phyloP scores from a whole-genome alignment of 352 stramenopile genomes.

The Phytopythium mirpurense region DNA sequence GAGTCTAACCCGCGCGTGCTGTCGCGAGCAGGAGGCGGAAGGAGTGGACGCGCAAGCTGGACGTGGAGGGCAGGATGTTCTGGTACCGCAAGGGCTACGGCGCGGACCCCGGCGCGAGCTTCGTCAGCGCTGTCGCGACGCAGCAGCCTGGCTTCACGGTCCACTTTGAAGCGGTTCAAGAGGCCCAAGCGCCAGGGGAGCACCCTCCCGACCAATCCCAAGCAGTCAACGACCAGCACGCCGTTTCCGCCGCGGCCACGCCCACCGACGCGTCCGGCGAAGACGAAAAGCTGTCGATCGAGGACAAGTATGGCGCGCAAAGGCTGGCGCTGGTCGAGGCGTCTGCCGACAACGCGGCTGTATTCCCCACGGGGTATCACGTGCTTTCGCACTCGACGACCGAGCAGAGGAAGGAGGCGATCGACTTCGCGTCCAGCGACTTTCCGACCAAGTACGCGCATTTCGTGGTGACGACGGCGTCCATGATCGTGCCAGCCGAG shows the following conservation, averaged over 20 bases:
- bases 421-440: slow-evolving; percentile 36
- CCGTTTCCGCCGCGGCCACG: too few relatives aligned
- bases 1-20: background rate
- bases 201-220: too few relatives aligned
- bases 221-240: too few relatives aligned
- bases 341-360: slow-evolving; percentile 12
- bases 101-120: background rate
- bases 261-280: background rate
- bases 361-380: slow-evolving; percentile 30
- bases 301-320: slow-evolving; percentile 1
- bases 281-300: slow-evolving; percentile 3
- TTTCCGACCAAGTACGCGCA: slow-evolving; percentile 74
- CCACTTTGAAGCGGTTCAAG: background rate
- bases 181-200: background rate
- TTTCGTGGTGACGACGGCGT: slow-evolving; percentile 66
- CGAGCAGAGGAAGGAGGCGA: slow-evolving; percentile 35
- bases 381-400: slow-evolving; percentile 15
- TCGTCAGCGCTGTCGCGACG: background rate
- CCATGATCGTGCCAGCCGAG: slow-evolving; percentile 54
- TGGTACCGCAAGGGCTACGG: slow-evolving; percentile 34
- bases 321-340: slow-evolving; percentile 25
- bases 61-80: slow-evolving; percentile 49
- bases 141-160: slow-evolving; percentile 3
- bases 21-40: slow-evolving; percentile 38
- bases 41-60: slow-evolving; percentile 59